phyloP scores from a whole-genome alignment of 2,329 filamentous ascomycete species.

The Xylaria polymorpha region DNA sequence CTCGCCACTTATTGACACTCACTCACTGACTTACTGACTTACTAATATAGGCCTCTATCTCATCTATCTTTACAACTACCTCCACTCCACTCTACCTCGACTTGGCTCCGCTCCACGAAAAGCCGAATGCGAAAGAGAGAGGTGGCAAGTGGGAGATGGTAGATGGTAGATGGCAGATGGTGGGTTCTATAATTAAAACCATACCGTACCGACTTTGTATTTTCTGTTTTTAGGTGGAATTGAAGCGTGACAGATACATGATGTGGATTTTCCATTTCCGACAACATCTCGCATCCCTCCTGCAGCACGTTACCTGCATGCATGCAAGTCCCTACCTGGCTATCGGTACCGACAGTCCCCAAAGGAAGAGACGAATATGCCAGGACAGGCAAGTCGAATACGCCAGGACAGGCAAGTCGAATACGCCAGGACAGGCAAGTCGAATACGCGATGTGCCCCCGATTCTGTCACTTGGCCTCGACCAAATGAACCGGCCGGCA shows the following conservation, averaged over 20 bases:
- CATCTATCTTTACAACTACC: neutral
- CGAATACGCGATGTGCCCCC: too few relatives aligned
- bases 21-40: too few relatives aligned
- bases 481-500: too few relatives aligned
- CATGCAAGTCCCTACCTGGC: neutral
- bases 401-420: neutral
- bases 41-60: too few relatives aligned
- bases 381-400: neutral
- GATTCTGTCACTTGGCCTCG: neutral
- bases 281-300: neutral
- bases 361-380: neutral
- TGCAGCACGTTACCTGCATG: neutral
- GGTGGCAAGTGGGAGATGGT: neutral
- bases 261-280: neutral
- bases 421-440: neutral
- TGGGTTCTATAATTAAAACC: neutral
- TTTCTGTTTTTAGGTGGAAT: conserved; percentile 3
- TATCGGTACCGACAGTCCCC: neutral
- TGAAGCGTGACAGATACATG: neutral
- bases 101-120: neutral
- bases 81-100: too few relatives aligned
- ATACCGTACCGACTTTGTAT: neutral
- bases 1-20: too few relatives aligned
- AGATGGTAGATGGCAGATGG: neutral
- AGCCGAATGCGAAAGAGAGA: neutral